phyloP scores from a whole-genome alignment of 192 early-diverging fungal species.

The Rhizophagus prolifer region DNA sequence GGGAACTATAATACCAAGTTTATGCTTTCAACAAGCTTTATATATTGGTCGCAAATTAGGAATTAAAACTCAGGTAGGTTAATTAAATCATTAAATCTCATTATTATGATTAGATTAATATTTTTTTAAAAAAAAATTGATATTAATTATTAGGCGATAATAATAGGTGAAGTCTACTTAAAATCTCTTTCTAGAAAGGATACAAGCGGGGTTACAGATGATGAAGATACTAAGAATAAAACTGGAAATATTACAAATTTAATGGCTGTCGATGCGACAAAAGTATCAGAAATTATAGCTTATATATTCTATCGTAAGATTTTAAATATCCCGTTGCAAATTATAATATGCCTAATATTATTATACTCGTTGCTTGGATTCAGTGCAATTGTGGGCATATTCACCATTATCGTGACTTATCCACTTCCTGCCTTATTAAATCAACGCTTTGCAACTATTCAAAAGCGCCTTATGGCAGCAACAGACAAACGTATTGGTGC shows the following conservation, averaged over 20 bases:
- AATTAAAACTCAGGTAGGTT: slow-evolving; percentile 50
- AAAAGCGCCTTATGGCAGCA: slow-evolving; percentile 53
- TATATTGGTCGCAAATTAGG: slow-evolving; percentile 66
- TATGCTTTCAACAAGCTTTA: slow-evolving; percentile 52
- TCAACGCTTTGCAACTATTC: slow-evolving; percentile 50
- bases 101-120: slow-evolving; percentile 36
- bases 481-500: slow-evolving; percentile 79
- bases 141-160: slow-evolving; percentile 44
- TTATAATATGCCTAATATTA: slow-evolving; percentile 64
- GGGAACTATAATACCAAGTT: slow-evolving; percentile 43
- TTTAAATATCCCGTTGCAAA: slow-evolving; percentile 54
- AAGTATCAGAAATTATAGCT: slow-evolving; percentile 41
- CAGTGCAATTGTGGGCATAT: slow-evolving; percentile 79
- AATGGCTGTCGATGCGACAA: slow-evolving; percentile 72
- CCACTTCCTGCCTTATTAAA: slow-evolving; percentile 55
- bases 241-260: slow-evolving; percentile 72
- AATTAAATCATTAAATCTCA: background rate
- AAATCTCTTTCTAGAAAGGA: slow-evolving; percentile 45
- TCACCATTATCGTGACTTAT: slow-evolving; percentile 61
- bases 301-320: slow-evolving; percentile 25
- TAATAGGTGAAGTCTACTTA: slow-evolving; percentile 38
- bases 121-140: slow-evolving; percentile 35
- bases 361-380: slow-evolving; percentile 79
- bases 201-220: slow-evolving; percentile 21
- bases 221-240: slow-evolving; percentile 33